These are phyloP conservation scores for Podila epicladia DNA, from an alignment of 192 early-diverging fungal genomes.

Conservation along the genomic window DNA sequence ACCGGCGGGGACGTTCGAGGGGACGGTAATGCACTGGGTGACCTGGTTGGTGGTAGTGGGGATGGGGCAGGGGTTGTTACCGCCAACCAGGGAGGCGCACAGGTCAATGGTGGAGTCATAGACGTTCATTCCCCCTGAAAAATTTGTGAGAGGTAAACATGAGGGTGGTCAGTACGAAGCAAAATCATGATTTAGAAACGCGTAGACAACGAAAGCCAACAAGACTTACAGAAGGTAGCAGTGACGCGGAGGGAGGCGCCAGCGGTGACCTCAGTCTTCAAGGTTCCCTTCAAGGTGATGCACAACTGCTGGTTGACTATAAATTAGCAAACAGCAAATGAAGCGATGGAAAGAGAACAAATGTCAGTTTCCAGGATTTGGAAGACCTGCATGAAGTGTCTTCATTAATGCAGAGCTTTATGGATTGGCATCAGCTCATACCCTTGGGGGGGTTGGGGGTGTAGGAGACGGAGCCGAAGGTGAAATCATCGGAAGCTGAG, in stretches of 20 bases:
- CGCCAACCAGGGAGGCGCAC: constrained; percentile 27
- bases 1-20: constrained; percentile 42
- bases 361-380: not conserved
- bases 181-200: not conserved
- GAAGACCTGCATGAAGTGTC: not conserved
- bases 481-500: constrained; percentile 15
- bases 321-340: not conserved
- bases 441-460: constrained; percentile 44
- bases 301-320: constrained; percentile 27
- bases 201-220: not conserved
- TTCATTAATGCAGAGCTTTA: no score
- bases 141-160: not conserved
- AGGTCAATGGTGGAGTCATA: constrained; percentile 33
- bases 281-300: constrained; percentile 28
- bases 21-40: constrained; percentile 39
- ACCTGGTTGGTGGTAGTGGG: constrained; percentile 17
- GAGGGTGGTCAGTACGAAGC: not conserved
- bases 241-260: constrained; percentile 20
- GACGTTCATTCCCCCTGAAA: constrained; percentile 37
- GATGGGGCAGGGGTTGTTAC: constrained; percentile 48
- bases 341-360: not conserved
- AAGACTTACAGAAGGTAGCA: constrained; percentile 38
- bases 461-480: constrained; percentile 17
- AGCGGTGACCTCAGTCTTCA: constrained; percentile 18
- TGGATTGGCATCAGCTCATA: not conserved